phyloP scores from a whole-genome alignment of 495 filamentous ascomycete species.

The Penicillium longicatenatum region DNA sequence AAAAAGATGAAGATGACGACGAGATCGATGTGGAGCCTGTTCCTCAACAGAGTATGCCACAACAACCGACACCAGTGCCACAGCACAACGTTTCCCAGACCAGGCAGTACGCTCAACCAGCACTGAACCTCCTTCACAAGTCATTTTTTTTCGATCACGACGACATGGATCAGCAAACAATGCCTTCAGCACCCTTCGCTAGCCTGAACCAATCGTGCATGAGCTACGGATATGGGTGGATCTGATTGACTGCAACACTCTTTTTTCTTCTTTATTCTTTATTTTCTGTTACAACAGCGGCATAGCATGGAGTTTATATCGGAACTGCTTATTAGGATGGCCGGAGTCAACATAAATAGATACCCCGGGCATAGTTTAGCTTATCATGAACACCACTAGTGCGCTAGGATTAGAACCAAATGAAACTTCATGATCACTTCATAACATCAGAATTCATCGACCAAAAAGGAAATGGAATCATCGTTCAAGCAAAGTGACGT shows the following conservation, averaged over 20 bases:
- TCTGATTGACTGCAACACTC: constrained; percentile 26
- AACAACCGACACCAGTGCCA: constrained; percentile 11
- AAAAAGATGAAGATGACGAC: constrained; percentile 52
- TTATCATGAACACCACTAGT: constrained; percentile 10
- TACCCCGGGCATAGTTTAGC: constrained; percentile 33
- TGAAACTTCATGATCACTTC: background rate
- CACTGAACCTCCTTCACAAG: constrained; percentile 42
- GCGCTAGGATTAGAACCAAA: background rate
- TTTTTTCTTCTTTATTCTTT: constrained; percentile 18
- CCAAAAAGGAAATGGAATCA: background rate
- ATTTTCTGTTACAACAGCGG: constrained; percentile 23
- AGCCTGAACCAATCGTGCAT: constrained; percentile 38
- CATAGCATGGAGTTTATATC: constrained; percentile 43
- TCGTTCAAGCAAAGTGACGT: background rate
- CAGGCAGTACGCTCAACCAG: constrained; percentile 35
- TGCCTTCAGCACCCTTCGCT: constrained; percentile 27
- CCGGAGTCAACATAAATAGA: constrained; percentile 12
- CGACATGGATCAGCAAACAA: constrained; percentile 35
- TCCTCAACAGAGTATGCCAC: constrained; percentile 10
- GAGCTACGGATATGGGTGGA: constrained; percentile 48
- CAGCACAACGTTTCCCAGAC: constrained; percentile 15
- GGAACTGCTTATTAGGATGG: constrained; percentile 20
- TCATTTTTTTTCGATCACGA: constrained; percentile 53
- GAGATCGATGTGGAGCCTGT: constrained; percentile 33
- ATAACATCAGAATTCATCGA: background rate